Percentiles rank a stretch among this genome's conserved stretches.
phyloP scores from a whole-genome alignment of 1,284 basidiomycete species.

The Ganoderma boninense region DNA sequence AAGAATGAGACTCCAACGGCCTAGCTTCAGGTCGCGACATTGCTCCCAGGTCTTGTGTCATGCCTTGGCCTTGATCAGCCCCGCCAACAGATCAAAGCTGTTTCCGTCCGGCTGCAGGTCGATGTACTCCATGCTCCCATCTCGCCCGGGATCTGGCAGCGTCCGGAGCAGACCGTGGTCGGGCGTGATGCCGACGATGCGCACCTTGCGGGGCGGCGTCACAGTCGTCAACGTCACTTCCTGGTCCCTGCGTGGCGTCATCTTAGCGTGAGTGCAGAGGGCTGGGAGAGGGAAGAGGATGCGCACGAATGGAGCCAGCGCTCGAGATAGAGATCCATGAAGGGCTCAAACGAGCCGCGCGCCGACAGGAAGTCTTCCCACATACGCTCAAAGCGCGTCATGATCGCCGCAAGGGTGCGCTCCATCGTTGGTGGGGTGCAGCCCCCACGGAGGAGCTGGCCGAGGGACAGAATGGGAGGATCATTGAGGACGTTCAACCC shows the following conservation, averaged over 20 bases:
- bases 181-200: slow-evolving; percentile 87
- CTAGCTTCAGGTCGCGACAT: neutral
- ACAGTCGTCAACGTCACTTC: slow-evolving; percentile 84
- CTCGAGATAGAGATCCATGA: slow-evolving; percentile 81
- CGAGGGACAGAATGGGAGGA: slow-evolving; percentile 85
- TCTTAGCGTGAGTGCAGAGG: neutral
- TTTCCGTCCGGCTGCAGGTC: slow-evolving; percentile 95
- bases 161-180: slow-evolving; percentile 92
- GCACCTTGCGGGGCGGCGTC: slow-evolving; percentile 72
- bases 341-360: slow-evolving; percentile 77
- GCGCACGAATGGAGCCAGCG: slow-evolving; percentile 93
- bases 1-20: slow-evolving; percentile 41
- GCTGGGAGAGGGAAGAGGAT: neutral
- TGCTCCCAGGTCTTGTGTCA: neutral
- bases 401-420: slow-evolving; percentile 76
- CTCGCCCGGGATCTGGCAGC: slow-evolving; percentile 57
- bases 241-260: slow-evolving; percentile 71
- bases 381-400: slow-evolving; percentile 82
- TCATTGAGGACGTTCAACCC: slow-evolving; percentile 91
- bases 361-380: slow-evolving; percentile 77
- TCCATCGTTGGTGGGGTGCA: slow-evolving; percentile 64
- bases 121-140: slow-evolving; percentile 52
- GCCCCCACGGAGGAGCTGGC: slow-evolving; percentile 69
- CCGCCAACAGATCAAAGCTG: slow-evolving; percentile 94
- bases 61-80: slow-evolving; percentile 79